phyloP scores from a whole-genome alignment of 1,139 yeast genomes.

The Sugiyamaella grinbergsii region DNA sequence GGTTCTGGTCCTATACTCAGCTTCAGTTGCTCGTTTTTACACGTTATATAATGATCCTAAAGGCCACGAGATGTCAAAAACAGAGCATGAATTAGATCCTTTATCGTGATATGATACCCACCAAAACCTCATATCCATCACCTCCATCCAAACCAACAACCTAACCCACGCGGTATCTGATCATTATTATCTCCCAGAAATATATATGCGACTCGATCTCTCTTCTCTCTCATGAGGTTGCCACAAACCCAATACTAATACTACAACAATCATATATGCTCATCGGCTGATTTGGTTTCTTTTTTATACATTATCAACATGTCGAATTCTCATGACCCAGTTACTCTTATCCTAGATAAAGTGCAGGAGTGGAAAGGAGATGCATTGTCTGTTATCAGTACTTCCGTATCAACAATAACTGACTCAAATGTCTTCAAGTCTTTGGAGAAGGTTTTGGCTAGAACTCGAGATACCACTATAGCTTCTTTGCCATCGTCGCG shows the following conservation, averaged over 20 bases:
- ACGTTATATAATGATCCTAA: too few species aligned
- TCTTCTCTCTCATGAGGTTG: not conserved
- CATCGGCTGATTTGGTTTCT: not conserved
- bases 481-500: slow-evolving; percentile 12
- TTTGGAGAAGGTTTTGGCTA: slow-evolving; percentile 17
- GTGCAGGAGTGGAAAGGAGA: slow-evolving; percentile 21
- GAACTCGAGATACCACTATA: slow-evolving; percentile 15
- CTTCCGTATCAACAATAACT: slow-evolving; percentile 13
- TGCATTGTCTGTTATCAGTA: slow-evolving; percentile 16
- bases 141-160: too few species aligned
- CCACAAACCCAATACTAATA: not conserved
- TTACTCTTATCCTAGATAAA: slow-evolving; percentile 26
- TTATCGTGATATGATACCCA: too few species aligned
- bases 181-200: not conserved
- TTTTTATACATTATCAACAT: not conserved
- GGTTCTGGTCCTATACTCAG: too few species aligned
- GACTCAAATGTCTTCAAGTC: slow-evolving; percentile 16
- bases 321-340: slow-evolving; percentile 25
- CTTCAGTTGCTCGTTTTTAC: too few species aligned
- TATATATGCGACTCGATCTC: not conserved
- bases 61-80: too few species aligned
- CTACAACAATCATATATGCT: not conserved
- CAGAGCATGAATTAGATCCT: too few species aligned
- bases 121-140: too few species aligned
- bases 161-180: not conserved